Base-by-base conservation (phyloP, 257 asterid genomes). In the Parsonsia alboflavescens region DNA sequence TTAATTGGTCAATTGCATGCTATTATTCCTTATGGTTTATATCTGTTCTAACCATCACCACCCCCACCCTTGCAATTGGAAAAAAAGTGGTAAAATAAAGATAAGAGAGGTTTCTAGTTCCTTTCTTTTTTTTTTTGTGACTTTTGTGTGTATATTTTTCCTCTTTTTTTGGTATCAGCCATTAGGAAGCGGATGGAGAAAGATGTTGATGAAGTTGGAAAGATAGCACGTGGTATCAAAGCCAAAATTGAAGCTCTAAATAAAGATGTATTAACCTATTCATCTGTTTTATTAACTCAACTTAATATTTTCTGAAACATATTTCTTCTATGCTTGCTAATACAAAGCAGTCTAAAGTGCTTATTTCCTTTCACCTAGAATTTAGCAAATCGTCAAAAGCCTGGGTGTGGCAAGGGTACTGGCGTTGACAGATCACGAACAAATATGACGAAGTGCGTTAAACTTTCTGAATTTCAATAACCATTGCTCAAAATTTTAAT, bases 101-200 rank as follows among this genome's bases (percentile, higher is more conserved):
- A 13, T 17, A 33, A 33, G 69, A 33, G 69, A 63, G 24, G 45
- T 42, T 0, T 12, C 41, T 6, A 30, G 54, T 22, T 7, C n/a
- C n/a, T n/a, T n/a, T n/a, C n/a, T 42, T 46, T 58, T 69, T 48
- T 39, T 68, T 17, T 26, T 26, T 3, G 2, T 6, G 17, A 24
- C 68, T 53, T 19, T 16, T 73, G 15, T 71, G 56, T 63, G 2
- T 5, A 2, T 22, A 13, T 21, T 28, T 10, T 15, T 7, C 24
- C n/a, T n/a, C 16, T 0, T 19, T 77, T 76, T 41, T 44, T 64
- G 44, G 77, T 74, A 82, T 76, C 90, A 92, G 98, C 89, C 39
- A 90, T 92, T 74, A 88, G 96, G 86, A 90, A 90, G 84, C 91
- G 96, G 74, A 92, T 90, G 97, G 92, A 92, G 82, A 92, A 89